Evolutionary conservation across 2,329 filamentous ascomycete species (phyloP).

Genomic region (Phoma herbarum): DNA sequence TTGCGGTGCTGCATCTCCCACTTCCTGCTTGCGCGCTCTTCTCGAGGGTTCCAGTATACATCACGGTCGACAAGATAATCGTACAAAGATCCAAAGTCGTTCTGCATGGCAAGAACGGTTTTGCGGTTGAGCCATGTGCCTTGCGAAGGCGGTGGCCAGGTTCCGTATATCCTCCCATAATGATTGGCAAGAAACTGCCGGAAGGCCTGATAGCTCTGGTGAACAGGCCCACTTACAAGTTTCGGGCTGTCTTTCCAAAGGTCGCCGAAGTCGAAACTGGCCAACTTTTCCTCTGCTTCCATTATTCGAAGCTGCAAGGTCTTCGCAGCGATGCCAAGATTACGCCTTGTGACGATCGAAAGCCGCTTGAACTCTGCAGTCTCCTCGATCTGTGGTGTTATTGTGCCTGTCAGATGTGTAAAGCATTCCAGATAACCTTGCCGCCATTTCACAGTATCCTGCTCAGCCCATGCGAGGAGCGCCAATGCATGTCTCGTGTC

Average conservation of each 20-base stretch:
- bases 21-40: conserved; percentile 68
- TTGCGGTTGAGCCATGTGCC: conserved; percentile 67
- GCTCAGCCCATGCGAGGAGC: conserved; percentile 72
- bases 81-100: conserved; percentile 73
- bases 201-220: conserved; percentile 66
- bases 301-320: conserved; percentile 70
- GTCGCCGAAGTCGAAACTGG: conserved; percentile 67
- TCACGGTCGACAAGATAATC: conserved; percentile 75
- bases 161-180: conserved; percentile 65
- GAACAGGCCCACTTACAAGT: conserved; percentile 55
- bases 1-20: conserved; percentile 66
- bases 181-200: conserved; percentile 68
- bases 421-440: conserved; percentile 75
- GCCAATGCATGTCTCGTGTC: conserved; percentile 68
- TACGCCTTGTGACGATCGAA: conserved; percentile 68
- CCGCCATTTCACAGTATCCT: conserved; percentile 68
- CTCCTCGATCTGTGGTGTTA: conserved; percentile 55
- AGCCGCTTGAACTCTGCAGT: conserved; percentile 66
- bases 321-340: conserved; percentile 69
- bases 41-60: conserved; percentile 70
- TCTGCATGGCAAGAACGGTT: conserved; percentile 65
- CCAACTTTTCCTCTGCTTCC: conserved; percentile 68
- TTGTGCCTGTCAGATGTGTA: conserved; percentile 71
- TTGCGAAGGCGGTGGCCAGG: conserved; percentile 66
- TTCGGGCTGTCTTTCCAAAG: conserved; percentile 61